Evolutionary conservation across 2,329 filamentous ascomycete genomes (phyloP).

Genomic region (Aureobasidium sp.): DNA sequence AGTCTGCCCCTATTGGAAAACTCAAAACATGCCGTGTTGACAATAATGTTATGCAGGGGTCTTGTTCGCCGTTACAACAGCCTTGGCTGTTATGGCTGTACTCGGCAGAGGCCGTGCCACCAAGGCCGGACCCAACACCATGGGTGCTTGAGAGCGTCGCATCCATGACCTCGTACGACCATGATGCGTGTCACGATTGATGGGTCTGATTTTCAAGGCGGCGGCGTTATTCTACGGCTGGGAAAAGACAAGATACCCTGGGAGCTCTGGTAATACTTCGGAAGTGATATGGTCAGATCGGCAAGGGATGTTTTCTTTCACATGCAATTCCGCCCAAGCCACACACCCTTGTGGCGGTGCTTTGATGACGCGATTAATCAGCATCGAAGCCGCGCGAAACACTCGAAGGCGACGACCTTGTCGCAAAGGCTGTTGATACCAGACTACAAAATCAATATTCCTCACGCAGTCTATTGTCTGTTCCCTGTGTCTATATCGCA

Average conservation of each 20-base stretch:
- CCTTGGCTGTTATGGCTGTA: constrained; percentile 43
- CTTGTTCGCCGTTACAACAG: constrained; percentile 45
- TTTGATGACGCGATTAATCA: constrained; percentile 10
- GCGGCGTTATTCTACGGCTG: constrained; percentile 2
- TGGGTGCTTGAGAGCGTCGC: constrained; percentile 20
- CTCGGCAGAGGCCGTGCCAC: constrained; percentile 30
- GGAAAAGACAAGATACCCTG: constrained; percentile 10
- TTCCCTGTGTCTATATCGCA: neutral
- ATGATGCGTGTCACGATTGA: constrained; percentile 4
- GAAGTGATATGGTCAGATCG: constrained; percentile 1
- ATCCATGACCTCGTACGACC: neutral
- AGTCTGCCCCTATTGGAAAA: constrained; percentile 17
- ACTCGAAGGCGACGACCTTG: neutral
- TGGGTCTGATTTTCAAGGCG: neutral
- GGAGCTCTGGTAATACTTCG: constrained; percentile 1
- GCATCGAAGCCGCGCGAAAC: constrained; percentile 14
- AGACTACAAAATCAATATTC: neutral
- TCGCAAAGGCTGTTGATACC: neutral
- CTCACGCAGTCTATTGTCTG: neutral
- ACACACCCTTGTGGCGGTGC: neutral
- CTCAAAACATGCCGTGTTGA: neutral
- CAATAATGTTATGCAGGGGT: constrained; percentile 32
- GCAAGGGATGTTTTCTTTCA: constrained; percentile 6
- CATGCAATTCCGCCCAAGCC: neutral
- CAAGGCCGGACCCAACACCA: constrained; percentile 28